These are phyloP conservation scores for Camelina laxa DNA, from an alignment of 345 rosid species.

Conservation along the genomic window DNA sequence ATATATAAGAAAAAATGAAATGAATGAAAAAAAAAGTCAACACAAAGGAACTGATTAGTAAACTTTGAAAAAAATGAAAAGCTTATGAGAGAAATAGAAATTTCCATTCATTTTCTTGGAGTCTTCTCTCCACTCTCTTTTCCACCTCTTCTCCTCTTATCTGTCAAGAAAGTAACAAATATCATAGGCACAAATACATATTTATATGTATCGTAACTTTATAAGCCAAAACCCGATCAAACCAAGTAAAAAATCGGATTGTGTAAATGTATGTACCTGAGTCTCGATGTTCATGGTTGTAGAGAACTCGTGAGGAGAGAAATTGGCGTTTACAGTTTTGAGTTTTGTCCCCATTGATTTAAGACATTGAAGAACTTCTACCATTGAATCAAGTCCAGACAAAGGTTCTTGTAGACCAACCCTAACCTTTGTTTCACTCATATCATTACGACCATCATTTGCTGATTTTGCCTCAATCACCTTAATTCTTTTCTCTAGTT, in stretches of 20 bases:
- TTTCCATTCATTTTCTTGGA: conserved; percentile 54
- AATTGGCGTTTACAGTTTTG: conserved; percentile 44
- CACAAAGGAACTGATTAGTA: conserved; percentile 8
- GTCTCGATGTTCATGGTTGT: conserved; percentile 51
- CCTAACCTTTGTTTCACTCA: conserved; percentile 46
- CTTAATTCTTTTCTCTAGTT: conserved; percentile 47
- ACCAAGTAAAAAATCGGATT: not conserved
- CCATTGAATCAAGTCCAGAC: conserved; percentile 63
- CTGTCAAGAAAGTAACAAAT: conserved; percentile 41
- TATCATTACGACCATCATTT: not conserved
- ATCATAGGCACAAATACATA: not conserved
- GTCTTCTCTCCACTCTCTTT: conserved; percentile 46
- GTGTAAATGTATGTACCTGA: conserved; percentile 44
- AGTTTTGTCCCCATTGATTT: conserved; percentile 48
- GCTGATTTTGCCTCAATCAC: conserved; percentile 42
- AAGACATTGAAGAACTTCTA: conserved; percentile 58
- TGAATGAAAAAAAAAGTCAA: conserved; percentile 24
- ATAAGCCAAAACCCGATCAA: not conserved
- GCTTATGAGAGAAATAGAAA: conserved; percentile 35
- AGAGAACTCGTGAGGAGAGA: conserved; percentile 47
- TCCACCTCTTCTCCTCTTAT: conserved; percentile 55
- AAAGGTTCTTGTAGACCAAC: conserved; percentile 51
- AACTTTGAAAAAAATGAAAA: conserved; percentile 17
- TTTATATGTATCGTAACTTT: not conserved
- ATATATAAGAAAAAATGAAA: not conserved